A percentile compares a stretch with the other conserved stretches of the same genome.
Evolutionary conservation across 1,139 yeast species (phyloP).

Genomic region (Scheffersomyces cryptocercus): DNA sequence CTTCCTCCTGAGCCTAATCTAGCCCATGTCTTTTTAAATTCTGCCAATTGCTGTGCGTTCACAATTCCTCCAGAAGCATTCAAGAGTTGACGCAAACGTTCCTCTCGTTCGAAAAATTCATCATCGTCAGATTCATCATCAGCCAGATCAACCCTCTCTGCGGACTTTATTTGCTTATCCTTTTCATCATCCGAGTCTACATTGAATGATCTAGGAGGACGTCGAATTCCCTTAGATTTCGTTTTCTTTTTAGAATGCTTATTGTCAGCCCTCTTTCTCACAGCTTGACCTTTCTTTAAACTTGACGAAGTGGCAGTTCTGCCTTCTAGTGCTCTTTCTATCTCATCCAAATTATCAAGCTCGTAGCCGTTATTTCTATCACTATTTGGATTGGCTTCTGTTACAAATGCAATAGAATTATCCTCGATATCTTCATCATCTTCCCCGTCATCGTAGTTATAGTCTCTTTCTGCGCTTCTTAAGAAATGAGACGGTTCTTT

Average conservation of each 20-base stretch:
- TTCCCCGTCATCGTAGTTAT: slow-evolving; percentile 19
- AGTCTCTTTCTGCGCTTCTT: slow-evolving; percentile 22
- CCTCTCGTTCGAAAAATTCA: slow-evolving; percentile 61
- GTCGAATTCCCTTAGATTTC: slow-evolving; percentile 10
- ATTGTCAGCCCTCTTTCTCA: slow-evolving; percentile 11
- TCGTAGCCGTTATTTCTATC: slow-evolving; percentile 22
- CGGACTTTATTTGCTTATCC: slow-evolving; percentile 32
- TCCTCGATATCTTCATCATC: slow-evolving; percentile 23
- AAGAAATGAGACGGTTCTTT: slow-evolving; percentile 39
- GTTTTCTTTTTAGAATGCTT: slow-evolving; percentile 3
- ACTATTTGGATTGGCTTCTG: slow-evolving; percentile 19
- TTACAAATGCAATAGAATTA: slow-evolving; percentile 38
- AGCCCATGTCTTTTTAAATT: slow-evolving; percentile 42
- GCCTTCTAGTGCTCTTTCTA: slow-evolving; percentile 26
- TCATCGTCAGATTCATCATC: slow-evolving; percentile 73
- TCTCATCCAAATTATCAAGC: slow-evolving; percentile 33
- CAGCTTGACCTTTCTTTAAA: slow-evolving; percentile 21
- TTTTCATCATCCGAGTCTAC: slow-evolving; percentile 23
- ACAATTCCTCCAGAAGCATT: slow-evolving; percentile 43
- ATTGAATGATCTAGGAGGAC: slow-evolving; percentile 18
- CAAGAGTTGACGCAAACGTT: slow-evolving; percentile 46
- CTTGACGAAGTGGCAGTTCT: slow-evolving; percentile 2
- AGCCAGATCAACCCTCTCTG: slow-evolving; percentile 60
- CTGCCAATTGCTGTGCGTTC: slow-evolving; percentile 35
- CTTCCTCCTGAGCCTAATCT: slow-evolving; percentile 22